phyloP scores from a whole-genome alignment of 2,329 filamentous ascomycete genomes.

The Emergomyces pasteurianus region DNA sequence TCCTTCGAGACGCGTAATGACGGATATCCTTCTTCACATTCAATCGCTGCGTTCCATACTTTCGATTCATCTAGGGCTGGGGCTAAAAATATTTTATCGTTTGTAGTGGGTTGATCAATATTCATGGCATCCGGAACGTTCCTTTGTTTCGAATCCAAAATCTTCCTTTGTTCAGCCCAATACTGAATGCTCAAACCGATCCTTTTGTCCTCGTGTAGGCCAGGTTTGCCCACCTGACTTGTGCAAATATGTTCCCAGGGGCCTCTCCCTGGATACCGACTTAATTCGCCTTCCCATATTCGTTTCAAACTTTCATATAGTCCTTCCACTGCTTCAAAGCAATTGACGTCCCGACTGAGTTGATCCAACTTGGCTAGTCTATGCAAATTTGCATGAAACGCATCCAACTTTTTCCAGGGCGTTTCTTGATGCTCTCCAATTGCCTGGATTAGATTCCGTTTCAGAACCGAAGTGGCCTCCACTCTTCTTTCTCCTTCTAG shows the following conservation, averaged over 20 bases:
- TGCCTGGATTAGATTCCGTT: constrained; percentile 26
- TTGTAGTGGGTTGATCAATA: constrained; percentile 17
- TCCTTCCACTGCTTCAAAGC: constrained; percentile 35
- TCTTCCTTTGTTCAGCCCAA: constrained; percentile 28
- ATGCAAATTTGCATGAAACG: constrained; percentile 32
- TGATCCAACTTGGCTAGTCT: constrained; percentile 34
- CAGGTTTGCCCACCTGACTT: constrained; percentile 30
- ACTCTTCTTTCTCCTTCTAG: constrained; percentile 30
- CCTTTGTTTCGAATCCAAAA: constrained; percentile 21
- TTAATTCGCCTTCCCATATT: constrained; percentile 32
- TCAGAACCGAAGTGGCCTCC: constrained; percentile 32
- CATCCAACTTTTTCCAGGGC: constrained; percentile 26
- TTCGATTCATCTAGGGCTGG: constrained; percentile 13
- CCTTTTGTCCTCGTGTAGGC: constrained; percentile 27
- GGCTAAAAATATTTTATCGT: constrained; percentile 12
- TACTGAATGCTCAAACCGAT: constrained; percentile 33
- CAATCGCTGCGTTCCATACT: constrained; percentile 28
- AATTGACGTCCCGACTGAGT: constrained; percentile 34
- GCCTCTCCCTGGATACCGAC: constrained; percentile 18
- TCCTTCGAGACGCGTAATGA: constrained; percentile 33
- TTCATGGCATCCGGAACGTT: constrained; percentile 21
- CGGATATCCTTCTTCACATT: constrained; percentile 35
- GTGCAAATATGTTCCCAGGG: constrained; percentile 30
- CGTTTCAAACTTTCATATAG: constrained; percentile 31
- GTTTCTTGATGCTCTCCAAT: constrained; percentile 20